phyloP scores from a whole-genome alignment of 2,329 filamentous ascomycete species.

The Atkinsonella texensis region DNA sequence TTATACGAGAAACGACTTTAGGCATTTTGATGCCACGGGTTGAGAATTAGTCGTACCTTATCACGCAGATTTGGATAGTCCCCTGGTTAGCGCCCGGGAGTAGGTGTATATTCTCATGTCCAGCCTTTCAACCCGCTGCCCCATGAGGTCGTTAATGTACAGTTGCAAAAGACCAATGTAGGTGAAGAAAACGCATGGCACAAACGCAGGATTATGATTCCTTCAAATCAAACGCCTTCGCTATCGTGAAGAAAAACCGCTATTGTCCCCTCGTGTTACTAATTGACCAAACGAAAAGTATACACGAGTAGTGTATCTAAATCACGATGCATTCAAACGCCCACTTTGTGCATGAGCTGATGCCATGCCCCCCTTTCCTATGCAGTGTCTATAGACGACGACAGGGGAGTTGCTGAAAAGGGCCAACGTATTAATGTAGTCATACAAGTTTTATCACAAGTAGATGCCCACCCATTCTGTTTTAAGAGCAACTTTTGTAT shows the following conservation, averaged over 20 bases:
- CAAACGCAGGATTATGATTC: background rate
- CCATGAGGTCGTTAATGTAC: background rate
- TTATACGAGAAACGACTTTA: background rate
- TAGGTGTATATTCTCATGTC: too few species aligned
- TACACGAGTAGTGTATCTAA: background rate
- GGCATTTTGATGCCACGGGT: background rate
- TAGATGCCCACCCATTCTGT: constrained; percentile 51
- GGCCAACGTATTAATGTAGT: background rate
- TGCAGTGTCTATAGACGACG: background rate
- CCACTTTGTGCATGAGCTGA: background rate
- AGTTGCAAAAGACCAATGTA: background rate
- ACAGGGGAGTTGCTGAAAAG: background rate
- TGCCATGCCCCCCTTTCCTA: background rate
- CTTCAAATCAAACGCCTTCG: background rate
- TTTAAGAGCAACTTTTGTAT: constrained; percentile 40
- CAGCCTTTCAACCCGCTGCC: too few species aligned
- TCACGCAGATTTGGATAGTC: background rate
- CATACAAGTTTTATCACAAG: constrained; percentile 21
- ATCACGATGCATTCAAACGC: background rate
- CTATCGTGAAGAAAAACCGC: background rate
- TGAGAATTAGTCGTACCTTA: background rate
- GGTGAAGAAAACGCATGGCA: background rate
- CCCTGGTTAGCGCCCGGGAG: background rate
- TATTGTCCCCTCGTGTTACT: background rate
- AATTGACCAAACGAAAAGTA: background rate